Conservation (phyloP, 2,329 filamentous ascomycete genomes). For the Colletotrichum lentis region DNA sequence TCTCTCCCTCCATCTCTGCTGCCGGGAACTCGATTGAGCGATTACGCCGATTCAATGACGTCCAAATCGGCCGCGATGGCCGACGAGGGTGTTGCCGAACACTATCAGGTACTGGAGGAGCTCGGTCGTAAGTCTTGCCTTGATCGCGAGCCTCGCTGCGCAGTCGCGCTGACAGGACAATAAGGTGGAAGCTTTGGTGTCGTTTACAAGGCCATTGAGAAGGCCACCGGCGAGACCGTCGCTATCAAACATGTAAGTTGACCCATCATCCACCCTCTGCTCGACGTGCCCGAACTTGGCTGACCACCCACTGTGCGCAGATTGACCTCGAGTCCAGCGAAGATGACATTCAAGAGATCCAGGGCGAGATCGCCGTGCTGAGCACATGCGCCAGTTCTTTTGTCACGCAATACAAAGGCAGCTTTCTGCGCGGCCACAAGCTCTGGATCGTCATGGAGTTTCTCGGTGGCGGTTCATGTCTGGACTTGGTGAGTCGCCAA, state of each 20-base stretch:
- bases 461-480: constrained; percentile 90
- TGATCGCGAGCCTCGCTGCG: not conserved
- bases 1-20: constrained; percentile 30
- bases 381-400: constrained; percentile 94
- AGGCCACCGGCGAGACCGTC: constrained; percentile 87
- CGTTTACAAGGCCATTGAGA: constrained; percentile 96
- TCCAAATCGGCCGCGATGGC: constrained; percentile 54
- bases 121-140: constrained; percentile 77
- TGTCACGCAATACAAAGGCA: constrained; percentile 95
- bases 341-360: constrained; percentile 97
- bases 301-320: constrained; percentile 55
- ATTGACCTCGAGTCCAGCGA: constrained; percentile 99
- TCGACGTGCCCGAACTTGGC: not conserved
- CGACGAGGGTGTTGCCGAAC: constrained; percentile 75
- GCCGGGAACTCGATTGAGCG: constrained; percentile 21
- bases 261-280: not conserved
- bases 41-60: constrained; percentile 28
- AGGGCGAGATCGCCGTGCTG: constrained; percentile 94
- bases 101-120: constrained; percentile 96
- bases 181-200: constrained; percentile 93
- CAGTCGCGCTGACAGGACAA: constrained; percentile 31
- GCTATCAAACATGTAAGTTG: constrained; percentile 90
- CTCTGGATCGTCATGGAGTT: constrained; percentile 99
- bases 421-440: constrained; percentile 94
- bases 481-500: constrained; percentile 78